These are phyloP conservation scores for Aspergillus homomorphus DNA, from an alignment of 495 filamentous ascomycete species.

Conservation along the genomic window DNA sequence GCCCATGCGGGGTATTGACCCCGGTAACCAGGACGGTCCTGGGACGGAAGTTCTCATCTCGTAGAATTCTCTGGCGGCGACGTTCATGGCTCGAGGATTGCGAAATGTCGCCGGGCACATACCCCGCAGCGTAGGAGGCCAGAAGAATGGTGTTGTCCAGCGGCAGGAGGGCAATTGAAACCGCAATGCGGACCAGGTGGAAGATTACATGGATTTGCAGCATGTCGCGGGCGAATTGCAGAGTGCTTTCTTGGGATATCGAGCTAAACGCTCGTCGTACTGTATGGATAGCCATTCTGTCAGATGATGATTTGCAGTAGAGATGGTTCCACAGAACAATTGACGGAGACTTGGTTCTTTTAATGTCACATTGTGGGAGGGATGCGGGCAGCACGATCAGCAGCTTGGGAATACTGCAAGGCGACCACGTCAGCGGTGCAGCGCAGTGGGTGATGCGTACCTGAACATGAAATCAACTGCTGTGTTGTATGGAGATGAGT, in stretches of 20 bases:
- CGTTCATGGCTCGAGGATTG: conserved; percentile 7
- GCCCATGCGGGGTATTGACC: conserved; percentile 65
- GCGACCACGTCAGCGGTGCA: conserved; percentile 17
- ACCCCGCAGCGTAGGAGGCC: conserved; percentile 29
- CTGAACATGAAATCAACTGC: neutral
- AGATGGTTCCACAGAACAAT: neutral
- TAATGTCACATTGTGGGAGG: conserved; percentile 5
- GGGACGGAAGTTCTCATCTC: conserved; percentile 43
- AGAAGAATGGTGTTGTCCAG: conserved; percentile 50
- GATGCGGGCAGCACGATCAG: neutral
- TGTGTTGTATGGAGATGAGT: neutral
- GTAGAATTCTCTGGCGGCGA: conserved; percentile 28
- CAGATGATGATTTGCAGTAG: neutral
- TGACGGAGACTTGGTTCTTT: neutral
- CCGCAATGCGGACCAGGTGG: conserved; percentile 30
- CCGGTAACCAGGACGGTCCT: conserved; percentile 70
- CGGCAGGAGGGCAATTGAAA: conserved; percentile 51
- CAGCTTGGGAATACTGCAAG: conserved; percentile 11
- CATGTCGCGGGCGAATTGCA: conserved; percentile 7
- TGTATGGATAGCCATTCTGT: conserved; percentile 17
- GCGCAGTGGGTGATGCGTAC: neutral
- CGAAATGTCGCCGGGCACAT: conserved; percentile 17
- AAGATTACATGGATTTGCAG: conserved; percentile 19
- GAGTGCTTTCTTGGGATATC: conserved; percentile 3
- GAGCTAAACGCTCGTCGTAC: conserved; percentile 15